Evolutionary conservation across 352 stramenopile species (phyloP), one percentile per base, ranked within the genome.

Genomic region (Pythium graminicola): DNA sequence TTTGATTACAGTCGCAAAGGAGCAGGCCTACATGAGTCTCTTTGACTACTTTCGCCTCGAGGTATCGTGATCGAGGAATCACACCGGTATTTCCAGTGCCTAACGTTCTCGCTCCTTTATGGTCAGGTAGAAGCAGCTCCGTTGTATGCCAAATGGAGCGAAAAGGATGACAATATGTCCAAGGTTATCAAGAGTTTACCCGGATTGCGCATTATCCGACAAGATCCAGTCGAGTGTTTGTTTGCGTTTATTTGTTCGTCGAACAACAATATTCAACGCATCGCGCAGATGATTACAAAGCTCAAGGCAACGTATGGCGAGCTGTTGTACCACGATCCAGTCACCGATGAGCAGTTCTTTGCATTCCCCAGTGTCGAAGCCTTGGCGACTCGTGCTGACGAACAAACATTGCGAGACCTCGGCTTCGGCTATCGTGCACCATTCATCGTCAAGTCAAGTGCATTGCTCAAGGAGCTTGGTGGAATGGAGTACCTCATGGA

Each of bases 191-290:
- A 57, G 32, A 69, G 61, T 13, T 74, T 97, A 33, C 82, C 78
- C 24, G 90, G 90, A 6, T 81, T 96, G 13, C 69, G 90, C 23
- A 81, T 97, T 20, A 42, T 97, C 13, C 56, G 85, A 9, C 94
- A 98, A 63, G 81, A 97, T 68, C 89, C 89, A 7, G 70, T 91
- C 39, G 92, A 98, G 67, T 97, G 89, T 66, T 67, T 98, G 8
- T 81, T 97, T 57, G 96, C 82, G 31, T 98, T 98, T 63, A 96
- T 98, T 46, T 98, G 89, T 60, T 96, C 80, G 10, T 95, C 76
- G 47, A 98, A 98, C 72, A 98, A 98, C 70, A 98, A 98, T 64
- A 98, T 98, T 62, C 65, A 79, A 19, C 62, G 94, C 20, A 98
- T 98, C 60, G 84, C 74, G 9, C 76, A 89, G 31, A 97, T 98